Conservation (phyloP, 176 grass and related monocot species). For the Thinopyrum elongatum region DNA sequence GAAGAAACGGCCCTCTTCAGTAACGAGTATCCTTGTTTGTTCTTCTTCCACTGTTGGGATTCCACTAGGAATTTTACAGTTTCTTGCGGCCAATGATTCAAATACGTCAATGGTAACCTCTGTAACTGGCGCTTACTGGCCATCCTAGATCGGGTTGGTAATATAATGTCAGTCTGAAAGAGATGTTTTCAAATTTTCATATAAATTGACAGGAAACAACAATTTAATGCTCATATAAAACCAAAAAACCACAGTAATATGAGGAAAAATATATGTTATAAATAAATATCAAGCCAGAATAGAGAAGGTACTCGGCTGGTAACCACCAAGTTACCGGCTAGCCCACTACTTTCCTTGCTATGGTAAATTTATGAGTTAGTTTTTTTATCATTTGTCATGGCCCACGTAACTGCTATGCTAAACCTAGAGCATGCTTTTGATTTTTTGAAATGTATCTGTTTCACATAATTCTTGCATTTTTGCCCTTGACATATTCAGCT, state of each 20-base stretch:
- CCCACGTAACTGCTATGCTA: constrained; percentile 11
- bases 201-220: not conserved
- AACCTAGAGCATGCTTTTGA: not conserved
- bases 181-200: not conserved
- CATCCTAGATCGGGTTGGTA: not conserved
- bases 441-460: constrained; percentile 23
- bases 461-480: constrained; percentile 7
- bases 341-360: not conserved
- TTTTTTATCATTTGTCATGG: not conserved
- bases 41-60: not conserved
- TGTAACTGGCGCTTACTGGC: not conserved
- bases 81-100: not conserved
- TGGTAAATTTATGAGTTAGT: not conserved
- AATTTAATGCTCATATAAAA: not conserved
- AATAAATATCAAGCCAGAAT: not conserved
- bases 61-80: not conserved
- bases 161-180: not conserved
- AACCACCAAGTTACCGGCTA: not conserved
- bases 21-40: constrained; percentile 74
- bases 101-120: not conserved
- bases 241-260: not conserved
- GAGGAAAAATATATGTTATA: not conserved
- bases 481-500: constrained; percentile 72
- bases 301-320: not conserved
- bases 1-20: constrained; percentile 69